Evolutionary conservation across 1,139 yeast species (phyloP).

Genomic region (Oligophagozyma castellii): DNA sequence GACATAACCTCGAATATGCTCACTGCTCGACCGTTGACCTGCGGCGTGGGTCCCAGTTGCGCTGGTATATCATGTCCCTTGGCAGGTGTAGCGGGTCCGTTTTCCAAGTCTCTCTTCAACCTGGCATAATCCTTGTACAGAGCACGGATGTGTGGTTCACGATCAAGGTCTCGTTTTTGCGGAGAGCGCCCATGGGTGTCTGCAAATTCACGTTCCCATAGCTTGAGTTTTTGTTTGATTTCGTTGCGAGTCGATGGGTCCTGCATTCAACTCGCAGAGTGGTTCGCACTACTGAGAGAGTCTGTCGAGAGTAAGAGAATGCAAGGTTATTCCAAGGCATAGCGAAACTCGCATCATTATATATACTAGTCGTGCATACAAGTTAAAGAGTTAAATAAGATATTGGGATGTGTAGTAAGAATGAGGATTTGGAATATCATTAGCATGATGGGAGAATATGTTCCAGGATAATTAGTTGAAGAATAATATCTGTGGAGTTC

Average conservation of each 20-base stretch:
- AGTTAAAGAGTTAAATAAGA: too few relatives aligned
- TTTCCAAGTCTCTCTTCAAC: conserved; percentile 8
- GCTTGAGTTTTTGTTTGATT: conserved; percentile 17
- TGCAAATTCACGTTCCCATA: conserved; percentile 22
- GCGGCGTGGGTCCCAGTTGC: conserved; percentile 25
- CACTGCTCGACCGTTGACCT: conserved; percentile 22
- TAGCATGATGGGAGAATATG: too few relatives aligned
- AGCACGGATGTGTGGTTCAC: conserved; percentile 14
- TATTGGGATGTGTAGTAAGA: too few relatives aligned
- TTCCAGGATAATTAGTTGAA: too few relatives aligned
- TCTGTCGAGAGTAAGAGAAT: too few relatives aligned
- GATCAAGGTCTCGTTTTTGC: conserved; percentile 17
- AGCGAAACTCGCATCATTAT: too few relatives aligned
- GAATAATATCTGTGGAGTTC: too few relatives aligned
- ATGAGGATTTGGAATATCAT: too few relatives aligned
- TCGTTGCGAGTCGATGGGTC: conserved; percentile 8
- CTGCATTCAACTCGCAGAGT: too few relatives aligned
- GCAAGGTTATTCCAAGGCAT: too few relatives aligned
- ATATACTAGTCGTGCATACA: too few relatives aligned
- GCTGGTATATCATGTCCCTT: background rate
- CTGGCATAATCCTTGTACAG: conserved; percentile 21
- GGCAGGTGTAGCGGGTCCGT: background rate
- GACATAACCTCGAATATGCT: conserved; percentile 24
- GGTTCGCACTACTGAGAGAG: too few relatives aligned
- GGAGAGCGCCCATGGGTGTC: conserved; percentile 16